Evolutionary conservation across 768 basidiomycete species (phyloP).

Genomic region (Candolleomyces aberdarensis): DNA sequence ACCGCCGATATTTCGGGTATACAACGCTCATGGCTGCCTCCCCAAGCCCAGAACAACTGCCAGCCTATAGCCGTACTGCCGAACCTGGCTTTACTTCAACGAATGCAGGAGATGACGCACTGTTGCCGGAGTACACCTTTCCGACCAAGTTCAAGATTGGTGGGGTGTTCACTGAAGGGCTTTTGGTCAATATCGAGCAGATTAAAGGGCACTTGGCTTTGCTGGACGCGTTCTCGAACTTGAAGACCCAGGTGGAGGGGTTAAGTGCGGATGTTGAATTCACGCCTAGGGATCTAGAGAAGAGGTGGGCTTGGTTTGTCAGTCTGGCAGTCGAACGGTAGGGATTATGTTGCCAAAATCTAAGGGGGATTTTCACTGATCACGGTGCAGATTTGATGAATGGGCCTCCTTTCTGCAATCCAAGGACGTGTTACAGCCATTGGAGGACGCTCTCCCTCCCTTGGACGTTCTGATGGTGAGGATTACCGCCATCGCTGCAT

Average conservation of each 20-base stretch:
- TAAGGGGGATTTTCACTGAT: neutral
- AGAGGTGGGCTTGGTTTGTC: constrained; percentile 35
- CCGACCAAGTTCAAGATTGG: constrained; percentile 30
- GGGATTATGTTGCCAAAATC: neutral
- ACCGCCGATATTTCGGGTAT: no score
- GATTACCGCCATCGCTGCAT: neutral
- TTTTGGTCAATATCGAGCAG: constrained; percentile 25
- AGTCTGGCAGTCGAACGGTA: constrained; percentile 34
- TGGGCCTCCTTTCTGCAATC: constrained; percentile 19
- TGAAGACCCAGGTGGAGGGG: constrained; percentile 22
- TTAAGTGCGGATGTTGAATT: constrained; percentile 5
- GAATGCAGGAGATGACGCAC: neutral
- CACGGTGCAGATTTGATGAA: constrained; percentile 24
- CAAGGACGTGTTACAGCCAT: constrained; percentile 5
- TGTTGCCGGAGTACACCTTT: constrained; percentile 22
- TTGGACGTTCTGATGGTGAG: constrained; percentile 36
- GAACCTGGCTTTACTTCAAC: neutral
- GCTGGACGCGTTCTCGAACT: constrained; percentile 27
- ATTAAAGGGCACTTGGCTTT: constrained; percentile 33
- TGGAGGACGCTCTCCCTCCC: constrained; percentile 27
- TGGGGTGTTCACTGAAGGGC: constrained; percentile 12
- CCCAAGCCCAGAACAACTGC: neutral
- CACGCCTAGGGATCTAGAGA: constrained; percentile 21
- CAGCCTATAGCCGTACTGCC: neutral
- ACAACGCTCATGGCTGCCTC: no score